These are phyloP conservation scores for Terana coerulea DNA, from an alignment of 768 basidiomycete species.

Conservation along the genomic window DNA sequence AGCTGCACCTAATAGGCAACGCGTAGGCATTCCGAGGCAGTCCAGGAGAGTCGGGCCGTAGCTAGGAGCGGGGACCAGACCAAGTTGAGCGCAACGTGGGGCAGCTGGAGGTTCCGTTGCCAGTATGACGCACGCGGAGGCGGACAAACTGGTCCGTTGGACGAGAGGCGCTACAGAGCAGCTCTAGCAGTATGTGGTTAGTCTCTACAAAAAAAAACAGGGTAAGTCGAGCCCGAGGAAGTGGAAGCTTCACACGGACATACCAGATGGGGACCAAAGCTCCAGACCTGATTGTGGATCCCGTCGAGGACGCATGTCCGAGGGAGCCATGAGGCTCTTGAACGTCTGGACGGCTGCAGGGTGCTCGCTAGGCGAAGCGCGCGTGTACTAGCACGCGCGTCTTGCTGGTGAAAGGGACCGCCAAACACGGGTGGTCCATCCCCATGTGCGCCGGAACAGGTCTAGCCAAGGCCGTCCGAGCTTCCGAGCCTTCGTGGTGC, in stretches of 20 bases:
- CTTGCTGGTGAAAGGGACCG: neutral
- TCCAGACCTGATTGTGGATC: neutral
- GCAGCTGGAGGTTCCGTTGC: neutral
- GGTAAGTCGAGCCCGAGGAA: neutral
- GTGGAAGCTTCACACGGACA: neutral
- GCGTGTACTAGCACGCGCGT: neutral
- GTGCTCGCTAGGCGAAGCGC: neutral
- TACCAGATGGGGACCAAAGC: no score
- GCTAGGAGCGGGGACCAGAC: neutral
- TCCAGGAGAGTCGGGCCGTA: neutral
- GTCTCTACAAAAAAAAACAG: neutral
- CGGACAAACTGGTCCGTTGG: neutral
- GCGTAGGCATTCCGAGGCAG: neutral
- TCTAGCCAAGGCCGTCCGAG: neutral
- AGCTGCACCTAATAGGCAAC: neutral
- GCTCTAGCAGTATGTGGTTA: neutral
- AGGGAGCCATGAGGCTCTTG: conserved; percentile 1
- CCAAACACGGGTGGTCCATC: neutral
- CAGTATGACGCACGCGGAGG: neutral
- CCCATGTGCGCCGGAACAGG: neutral
- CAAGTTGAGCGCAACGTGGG: neutral
- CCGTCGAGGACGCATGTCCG: neutral
- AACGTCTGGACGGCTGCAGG: neutral
- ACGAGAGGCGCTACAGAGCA: neutral
- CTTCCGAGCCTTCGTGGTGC: neutral